Evolutionary conservation across 2,329 filamentous ascomycete species (phyloP).

Genomic region (Xylaria sp.): DNA sequence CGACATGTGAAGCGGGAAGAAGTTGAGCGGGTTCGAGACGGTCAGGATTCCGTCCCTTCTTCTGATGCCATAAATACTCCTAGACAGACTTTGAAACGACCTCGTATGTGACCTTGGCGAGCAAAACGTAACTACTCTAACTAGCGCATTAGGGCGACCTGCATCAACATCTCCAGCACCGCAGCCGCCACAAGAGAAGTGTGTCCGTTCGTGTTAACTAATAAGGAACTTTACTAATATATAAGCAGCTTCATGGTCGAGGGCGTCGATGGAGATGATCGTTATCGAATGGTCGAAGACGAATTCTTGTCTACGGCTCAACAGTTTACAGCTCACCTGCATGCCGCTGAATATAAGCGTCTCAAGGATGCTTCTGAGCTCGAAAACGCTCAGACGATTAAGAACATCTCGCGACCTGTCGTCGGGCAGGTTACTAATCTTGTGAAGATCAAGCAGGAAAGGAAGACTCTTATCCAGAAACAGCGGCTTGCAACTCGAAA

Average conservation of each 20-base stretch:
- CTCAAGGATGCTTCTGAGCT: slow-evolving; percentile 67
- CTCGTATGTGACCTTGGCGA: slow-evolving; percentile 17
- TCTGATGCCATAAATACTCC: slow-evolving; percentile 12
- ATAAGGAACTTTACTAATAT: slow-evolving; percentile 21
- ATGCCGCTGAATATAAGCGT: slow-evolving; percentile 79
- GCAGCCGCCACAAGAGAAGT: slow-evolving; percentile 60
- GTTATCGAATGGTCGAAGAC: slow-evolving; percentile 85
- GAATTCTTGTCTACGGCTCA: slow-evolving; percentile 76
- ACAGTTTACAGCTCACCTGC: slow-evolving; percentile 77
- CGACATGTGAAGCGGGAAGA: slow-evolving; percentile 28
- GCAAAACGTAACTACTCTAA: slow-evolving; percentile 11
- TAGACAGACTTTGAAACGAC: slow-evolving; percentile 29
- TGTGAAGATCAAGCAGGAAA: slow-evolving; percentile 51
- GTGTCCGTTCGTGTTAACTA: slow-evolving; percentile 27
- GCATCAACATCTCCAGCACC: slow-evolving; percentile 64
- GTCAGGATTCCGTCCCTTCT: slow-evolving; percentile 23
- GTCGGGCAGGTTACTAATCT: slow-evolving; percentile 53
- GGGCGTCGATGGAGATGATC: slow-evolving; percentile 73
- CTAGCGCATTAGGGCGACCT: slow-evolving; percentile 47
- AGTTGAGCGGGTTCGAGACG: slow-evolving; percentile 24
- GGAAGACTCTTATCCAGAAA: slow-evolving; percentile 49
- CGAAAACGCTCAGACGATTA: slow-evolving; percentile 64
- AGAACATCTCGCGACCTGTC: slow-evolving; percentile 62
- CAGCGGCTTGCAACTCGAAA: slow-evolving; percentile 48
- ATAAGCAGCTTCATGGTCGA: slow-evolving; percentile 69